Evolutionary conservation across 108 stramenopile species (phyloP).

Genomic region (Cyclostephanos invisitatus): DNA sequence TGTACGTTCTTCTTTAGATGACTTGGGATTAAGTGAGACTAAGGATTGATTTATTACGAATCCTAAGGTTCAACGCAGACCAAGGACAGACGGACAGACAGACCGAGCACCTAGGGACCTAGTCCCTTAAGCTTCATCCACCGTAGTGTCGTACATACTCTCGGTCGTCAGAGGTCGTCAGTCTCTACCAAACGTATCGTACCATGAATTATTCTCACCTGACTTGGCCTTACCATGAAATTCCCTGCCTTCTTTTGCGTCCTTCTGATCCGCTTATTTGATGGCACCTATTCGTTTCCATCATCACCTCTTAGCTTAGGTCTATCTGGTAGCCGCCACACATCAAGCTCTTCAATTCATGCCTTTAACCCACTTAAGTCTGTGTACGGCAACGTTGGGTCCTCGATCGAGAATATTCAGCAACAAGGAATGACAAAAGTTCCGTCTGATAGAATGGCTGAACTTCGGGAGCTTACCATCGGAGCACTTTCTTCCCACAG

Average conservation of each 20-base stretch:
- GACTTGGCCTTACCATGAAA: slow-evolving; percentile 5
- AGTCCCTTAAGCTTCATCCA: too few species aligned
- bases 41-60: too few species aligned
- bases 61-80: too few species aligned
- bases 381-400: slow-evolving; percentile 16
- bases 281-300: slow-evolving; percentile 3
- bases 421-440: not conserved
- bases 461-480: slow-evolving; percentile 4
- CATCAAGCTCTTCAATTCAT: not conserved
- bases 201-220: too few species aligned
- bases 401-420: slow-evolving; percentile 16
- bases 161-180: too few species aligned
- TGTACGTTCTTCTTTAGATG: too few species aligned
- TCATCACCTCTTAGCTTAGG: not conserved
- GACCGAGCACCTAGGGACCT: too few species aligned
- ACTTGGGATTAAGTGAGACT: too few species aligned
- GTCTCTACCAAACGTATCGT: too few species aligned
- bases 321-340: not conserved
- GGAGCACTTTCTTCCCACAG: slow-evolving; percentile 9
- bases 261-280: slow-evolving; percentile 7
- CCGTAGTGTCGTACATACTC: too few species aligned
- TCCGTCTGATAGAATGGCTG: not conserved
- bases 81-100: too few species aligned
- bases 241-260: slow-evolving; percentile 4
- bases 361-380: slow-evolving; percentile 11